Evolutionary conservation across 495 filamentous ascomycete species (phyloP), one percentile per base, ranked within the genome.

Genomic region (Amphirosellinia nigrospora): DNA sequence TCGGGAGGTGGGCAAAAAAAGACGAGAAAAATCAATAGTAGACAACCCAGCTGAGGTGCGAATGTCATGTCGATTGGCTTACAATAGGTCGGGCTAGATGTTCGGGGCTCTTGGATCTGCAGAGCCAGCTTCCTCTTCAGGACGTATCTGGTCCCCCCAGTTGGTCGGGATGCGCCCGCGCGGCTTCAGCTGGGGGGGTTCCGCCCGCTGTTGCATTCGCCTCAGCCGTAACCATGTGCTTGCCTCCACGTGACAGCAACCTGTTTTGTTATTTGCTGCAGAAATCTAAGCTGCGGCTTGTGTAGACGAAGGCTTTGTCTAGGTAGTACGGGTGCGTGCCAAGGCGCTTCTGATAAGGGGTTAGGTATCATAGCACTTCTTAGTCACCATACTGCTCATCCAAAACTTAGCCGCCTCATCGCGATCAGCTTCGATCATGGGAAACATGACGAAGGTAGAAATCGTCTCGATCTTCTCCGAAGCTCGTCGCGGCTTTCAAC

Each of bases 61-160:
- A 28, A 64, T 19, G 39, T 3, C 9, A n/a, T 5, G 16, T 52
- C 32, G 34, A 65, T 65, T 65, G 63, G 63, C 46, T 21, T 41
- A 30, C 28, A 53, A 41, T 16, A 41, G 21, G 63, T 48, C 45
- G 45, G 63, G 46, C 63, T 65, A 65, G 63, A 65, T 53, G 9
- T 21, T 53, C 46, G 19, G 39, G 45, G 26, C 46, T 16, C 30
- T 5, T 28, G 19, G 63, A 65, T 48, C 30, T 53, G 46, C 46
- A 23, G 46, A 10, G 5, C 13, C 46, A 65, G 63, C 63, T 65
- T 65, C 63, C 63, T 65, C 45, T 65, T 65, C 63, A 34, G 46
- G 63, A 39, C 21, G 46, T 38, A 11, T 65, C 32, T 19, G 58
- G n/a, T n/a, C n/a, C n/a, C n/a, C n/a, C 32, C 11, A n/a, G 58